phyloP scores from a whole-genome alignment of 257 asterid genomes.

The Fraxinus pennsylvanica region DNA sequence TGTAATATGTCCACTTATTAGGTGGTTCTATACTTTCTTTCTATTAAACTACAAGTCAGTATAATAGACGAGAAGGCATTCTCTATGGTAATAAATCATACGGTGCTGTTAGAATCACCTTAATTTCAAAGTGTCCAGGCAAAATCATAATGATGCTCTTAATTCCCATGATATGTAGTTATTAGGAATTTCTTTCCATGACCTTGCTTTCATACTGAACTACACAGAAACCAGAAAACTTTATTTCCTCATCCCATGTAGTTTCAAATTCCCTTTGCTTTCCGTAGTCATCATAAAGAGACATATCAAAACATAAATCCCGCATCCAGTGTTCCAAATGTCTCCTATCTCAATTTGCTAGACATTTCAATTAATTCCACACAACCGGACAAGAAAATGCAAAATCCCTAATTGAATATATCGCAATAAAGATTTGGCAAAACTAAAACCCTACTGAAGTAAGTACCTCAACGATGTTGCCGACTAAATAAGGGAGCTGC shows the following conservation, averaged over 20 bases:
- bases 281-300: neutral
- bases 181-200: neutral
- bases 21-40: too few relatives aligned
- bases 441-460: neutral
- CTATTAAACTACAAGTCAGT: neutral
- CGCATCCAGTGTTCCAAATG: neutral
- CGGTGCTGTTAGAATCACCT: neutral
- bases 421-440: neutral
- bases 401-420: constrained; percentile 6
- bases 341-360: neutral
- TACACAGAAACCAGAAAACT: neutral
- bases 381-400: neutral
- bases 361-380: neutral
- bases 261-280: neutral
- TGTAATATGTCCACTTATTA: too few relatives aligned
- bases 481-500: constrained; percentile 89
- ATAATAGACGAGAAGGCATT: neutral
- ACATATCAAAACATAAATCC: neutral
- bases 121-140: neutral
- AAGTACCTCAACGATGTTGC: constrained; percentile 83
- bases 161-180: neutral
- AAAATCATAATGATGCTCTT: neutral
- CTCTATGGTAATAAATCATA: neutral
- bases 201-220: neutral
- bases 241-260: neutral